Evolutionary conservation across 2,329 filamentous ascomycete species (phyloP), one percentile per base, ranked within the genome.

Genomic region (Penicillium hesseltinei): DNA sequence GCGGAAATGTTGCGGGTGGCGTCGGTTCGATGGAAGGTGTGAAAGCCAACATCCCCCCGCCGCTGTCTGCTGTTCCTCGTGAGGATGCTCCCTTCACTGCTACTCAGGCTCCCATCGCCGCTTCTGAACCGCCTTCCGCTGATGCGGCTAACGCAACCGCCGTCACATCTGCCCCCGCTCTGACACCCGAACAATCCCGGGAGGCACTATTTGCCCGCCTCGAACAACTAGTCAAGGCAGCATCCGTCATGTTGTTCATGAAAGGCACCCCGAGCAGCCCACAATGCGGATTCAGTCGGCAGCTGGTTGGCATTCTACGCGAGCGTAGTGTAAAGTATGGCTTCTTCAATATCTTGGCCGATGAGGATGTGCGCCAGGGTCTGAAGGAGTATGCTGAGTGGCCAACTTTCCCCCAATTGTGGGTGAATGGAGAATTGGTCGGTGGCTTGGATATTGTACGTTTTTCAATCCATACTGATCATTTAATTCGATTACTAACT

Each of bases 161-260:
- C n/a, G 62, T 68, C 25, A 54, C 65, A 5, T 59, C 68, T 4
- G 61, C 57, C 4, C 62, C 70, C 2, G 57, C 64, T 13, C 49
- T 70, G 54, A 68, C 71, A 2, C 64, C 73, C n/a, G 82, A 78
- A 55, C 82, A 86, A 74, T 82, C 83, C 49, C 93, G 93, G 78
- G 91, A 97, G 73, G 92, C 95, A 64, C 79, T 99, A 53, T 87
- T 91, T 75, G 87, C 89, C 74, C 84, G 93, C 33, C 81, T 99
- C 38, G 83, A 78, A 21, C 90, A 95, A 66, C 82, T 99, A 36
- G 93, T 97, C 65, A 96, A 93, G 79, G 94, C 94, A 5, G 93
- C 94, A 33, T 91, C 92, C 0, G 92, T 99, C 33, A 99, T 99
- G 94, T 81, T 99, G 29, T 99, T 99, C 77, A 96, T 96, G 91